A percentile compares a stretch with the other conserved stretches of the same genome.
These are phyloP conservation scores for Pholiota molesta DNA, from an alignment of 768 basidiomycete genomes.

Conservation along the genomic window DNA sequence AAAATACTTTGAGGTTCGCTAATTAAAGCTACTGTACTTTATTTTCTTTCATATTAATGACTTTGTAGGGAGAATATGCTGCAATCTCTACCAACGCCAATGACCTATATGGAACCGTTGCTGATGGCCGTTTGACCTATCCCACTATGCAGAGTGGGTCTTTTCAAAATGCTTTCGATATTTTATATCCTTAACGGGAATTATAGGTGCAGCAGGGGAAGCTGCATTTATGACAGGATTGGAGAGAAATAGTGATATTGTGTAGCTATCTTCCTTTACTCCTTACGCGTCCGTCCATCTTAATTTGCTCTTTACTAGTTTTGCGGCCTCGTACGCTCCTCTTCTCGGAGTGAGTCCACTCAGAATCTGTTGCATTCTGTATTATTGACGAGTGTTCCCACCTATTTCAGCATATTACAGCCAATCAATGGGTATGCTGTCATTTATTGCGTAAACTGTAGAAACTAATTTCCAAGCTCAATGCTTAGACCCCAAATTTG, in stretches of 20 bases:
- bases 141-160: constrained; percentile 56
- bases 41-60: constrained; percentile 19
- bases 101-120: constrained; percentile 48
- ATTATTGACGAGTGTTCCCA: constrained; percentile 4
- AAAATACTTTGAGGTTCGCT: constrained; percentile 55
- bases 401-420: constrained; percentile 47
- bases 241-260: constrained; percentile 49
- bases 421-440: constrained; percentile 55
- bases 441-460: neutral
- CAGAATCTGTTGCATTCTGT: neutral
- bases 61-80: constrained; percentile 55
- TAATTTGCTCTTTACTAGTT: constrained; percentile 33
- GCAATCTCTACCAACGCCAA: constrained; percentile 56
- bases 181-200: no score
- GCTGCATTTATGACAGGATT: constrained; percentile 73
- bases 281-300: no score
- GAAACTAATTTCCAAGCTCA: neutral
- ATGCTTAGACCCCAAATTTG: constrained; percentile 54
- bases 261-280: constrained; percentile 17
- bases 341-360: constrained; percentile 45
- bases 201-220: constrained; percentile 53
- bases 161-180: no score
- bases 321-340: constrained; percentile 66
- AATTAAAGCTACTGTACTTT: neutral
- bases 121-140: constrained; percentile 49